These are phyloP conservation scores for Colletotrichum ledebouriae DNA, from an alignment of 2,329 filamentous ascomycete genomes.

Conservation along the genomic window DNA sequence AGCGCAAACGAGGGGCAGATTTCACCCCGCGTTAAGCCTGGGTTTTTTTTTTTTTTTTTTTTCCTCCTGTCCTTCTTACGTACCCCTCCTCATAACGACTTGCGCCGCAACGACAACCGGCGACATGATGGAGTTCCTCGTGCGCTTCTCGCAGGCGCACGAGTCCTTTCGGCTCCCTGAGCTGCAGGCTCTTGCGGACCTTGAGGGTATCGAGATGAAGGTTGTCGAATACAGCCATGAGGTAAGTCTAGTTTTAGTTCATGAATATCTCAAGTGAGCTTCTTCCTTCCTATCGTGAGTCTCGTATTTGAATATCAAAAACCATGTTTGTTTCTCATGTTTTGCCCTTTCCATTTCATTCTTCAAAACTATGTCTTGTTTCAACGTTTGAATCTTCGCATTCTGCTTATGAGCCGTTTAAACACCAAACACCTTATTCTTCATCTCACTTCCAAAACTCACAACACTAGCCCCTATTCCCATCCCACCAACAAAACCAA, in stretches of 20 bases:
- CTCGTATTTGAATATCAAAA: no score
- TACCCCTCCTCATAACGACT: constrained; percentile 18
- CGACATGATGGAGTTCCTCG: constrained; percentile 78
- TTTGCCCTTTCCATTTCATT: no score
- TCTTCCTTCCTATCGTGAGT: neutral
- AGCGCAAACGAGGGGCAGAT: constrained; percentile 35
- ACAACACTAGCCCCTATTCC: neutral
- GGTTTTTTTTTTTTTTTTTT: constrained; percentile 2
- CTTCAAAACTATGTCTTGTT: no score
- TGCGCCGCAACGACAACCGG: neutral
- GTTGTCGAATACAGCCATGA: constrained; percentile 81
- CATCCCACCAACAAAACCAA: neutral
- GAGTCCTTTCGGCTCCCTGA: constrained; percentile 92
- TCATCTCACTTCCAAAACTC: no score
- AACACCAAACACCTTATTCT: no score
- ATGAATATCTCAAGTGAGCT: constrained; percentile 17
- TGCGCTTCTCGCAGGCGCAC: constrained; percentile 90
- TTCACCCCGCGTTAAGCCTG: constrained; percentile 34
- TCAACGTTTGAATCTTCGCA: no score
- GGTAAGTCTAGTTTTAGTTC: constrained; percentile 64
- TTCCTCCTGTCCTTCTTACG: no score
- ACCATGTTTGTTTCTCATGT: no score
- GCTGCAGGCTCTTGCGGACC: constrained; percentile 80
- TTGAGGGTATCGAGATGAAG: constrained; percentile 76
- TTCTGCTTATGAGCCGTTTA: no score